Conservation (phyloP, 2,329 filamentous ascomycete genomes). For the Cadophora gregata region DNA sequence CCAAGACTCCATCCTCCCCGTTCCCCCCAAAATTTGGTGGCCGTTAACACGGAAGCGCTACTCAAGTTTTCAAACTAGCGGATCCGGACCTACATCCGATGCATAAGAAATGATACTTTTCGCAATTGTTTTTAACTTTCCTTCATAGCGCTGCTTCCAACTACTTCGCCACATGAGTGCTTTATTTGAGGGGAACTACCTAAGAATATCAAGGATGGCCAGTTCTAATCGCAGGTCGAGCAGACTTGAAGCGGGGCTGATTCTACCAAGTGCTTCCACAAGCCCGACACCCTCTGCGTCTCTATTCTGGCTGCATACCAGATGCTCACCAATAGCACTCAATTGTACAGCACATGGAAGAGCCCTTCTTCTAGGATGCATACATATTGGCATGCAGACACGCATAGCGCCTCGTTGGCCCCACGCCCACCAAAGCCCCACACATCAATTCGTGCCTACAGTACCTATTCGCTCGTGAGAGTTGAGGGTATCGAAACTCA, state of each 20-base stretch:
- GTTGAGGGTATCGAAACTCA: neutral
- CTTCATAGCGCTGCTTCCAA: neutral
- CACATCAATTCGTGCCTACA: neutral
- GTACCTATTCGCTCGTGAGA: neutral
- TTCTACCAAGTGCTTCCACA: neutral
- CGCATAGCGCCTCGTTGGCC: neutral
- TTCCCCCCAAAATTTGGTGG: neutral
- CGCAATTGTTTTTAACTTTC: neutral
- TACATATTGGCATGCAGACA: conserved; percentile 7
- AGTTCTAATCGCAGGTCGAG: neutral
- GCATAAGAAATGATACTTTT: neutral
- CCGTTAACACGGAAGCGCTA: conserved; percentile 4
- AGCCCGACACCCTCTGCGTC: conserved; percentile 5
- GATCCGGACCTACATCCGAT: neutral
- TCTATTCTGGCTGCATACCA: neutral
- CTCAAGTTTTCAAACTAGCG: neutral
- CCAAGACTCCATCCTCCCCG: neutral
- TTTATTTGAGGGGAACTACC: neutral
- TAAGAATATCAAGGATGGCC: neutral
- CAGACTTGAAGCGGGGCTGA: neutral
- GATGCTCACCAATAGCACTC: neutral
- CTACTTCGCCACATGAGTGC: neutral
- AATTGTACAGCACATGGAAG: neutral
- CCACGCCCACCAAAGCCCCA: conserved; percentile 6
- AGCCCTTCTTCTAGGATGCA: neutral